Evolutionary conservation across 2,329 filamentous ascomycete species (phyloP), one percentile per base, ranked within the genome.

Genomic region (Colletotrichum sp.): DNA sequence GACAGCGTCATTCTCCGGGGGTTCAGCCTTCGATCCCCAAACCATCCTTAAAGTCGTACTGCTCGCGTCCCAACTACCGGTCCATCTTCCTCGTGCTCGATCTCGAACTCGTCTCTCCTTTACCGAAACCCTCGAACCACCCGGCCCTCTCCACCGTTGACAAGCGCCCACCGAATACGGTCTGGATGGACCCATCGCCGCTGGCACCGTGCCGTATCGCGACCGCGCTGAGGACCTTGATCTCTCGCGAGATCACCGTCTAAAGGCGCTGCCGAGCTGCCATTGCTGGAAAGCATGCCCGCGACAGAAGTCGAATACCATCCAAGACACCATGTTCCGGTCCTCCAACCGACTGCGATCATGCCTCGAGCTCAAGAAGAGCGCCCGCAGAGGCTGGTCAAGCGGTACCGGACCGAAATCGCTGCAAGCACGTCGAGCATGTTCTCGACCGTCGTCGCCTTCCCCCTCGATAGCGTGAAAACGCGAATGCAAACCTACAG

Each of bases 401-500:
- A 95, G 87, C 90, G 90, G 79, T 96, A 97, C 85, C 91, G 94
- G 79, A 96, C 94, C 65, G 94, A 96, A 86, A 92, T 97, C 79
- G 92, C 95, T 77, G 95, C 95, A 60, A 94, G 93, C 85, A 89
- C 92, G 52, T 94, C 93, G 82, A 96, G 94, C 84, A 89, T 96
- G 79, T 89, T 96, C 72, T 95, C 94, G 49, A 97, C 95, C 57
- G 90, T 95, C 82, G 89, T 91, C 79, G 94, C 95, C n/a, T 98
- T 96, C 82, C 95, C 95, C 26, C 91, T 98, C 79, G 95, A 98
- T 84, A 96, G 95, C 81, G 93, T 96, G 83, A 98, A 98, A 88
- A 96, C 94, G 72, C 94, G 95, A 81, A 95, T 97, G 92, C 95
- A 98, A 87, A 95, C 94, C 79, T 96, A 97, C 85, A 92, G 94